A percentile compares a stretch with the other conserved stretches of the same genome.
phyloP scores from a whole-genome alignment of 1,284 basidiomycete species.

The Ceratobasidium sp. region DNA sequence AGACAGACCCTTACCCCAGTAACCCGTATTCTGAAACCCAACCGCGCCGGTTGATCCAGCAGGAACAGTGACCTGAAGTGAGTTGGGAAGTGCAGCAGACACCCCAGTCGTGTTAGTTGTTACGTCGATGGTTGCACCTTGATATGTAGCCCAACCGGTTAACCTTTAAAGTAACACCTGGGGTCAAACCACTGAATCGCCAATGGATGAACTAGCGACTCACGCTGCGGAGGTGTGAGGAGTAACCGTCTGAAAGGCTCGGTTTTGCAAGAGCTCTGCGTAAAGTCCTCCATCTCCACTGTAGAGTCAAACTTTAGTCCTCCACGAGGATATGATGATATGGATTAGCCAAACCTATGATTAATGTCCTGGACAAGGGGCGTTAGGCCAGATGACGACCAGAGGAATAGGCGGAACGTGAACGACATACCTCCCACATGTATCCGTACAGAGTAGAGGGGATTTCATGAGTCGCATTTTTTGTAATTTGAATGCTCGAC shows the following conservation, averaged over 20 bases:
- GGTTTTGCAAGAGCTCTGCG: slow-evolving; percentile 45
- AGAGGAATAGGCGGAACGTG: no score
- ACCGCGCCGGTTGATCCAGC: slow-evolving; percentile 18
- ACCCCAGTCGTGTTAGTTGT: slow-evolving; percentile 23
- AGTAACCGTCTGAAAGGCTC: slow-evolving; percentile 40
- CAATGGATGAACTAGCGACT: not conserved
- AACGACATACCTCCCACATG: slow-evolving; percentile 42
- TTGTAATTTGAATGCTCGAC: slow-evolving; percentile 32
- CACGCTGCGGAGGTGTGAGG: slow-evolving; percentile 34
- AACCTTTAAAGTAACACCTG: slow-evolving; percentile 8
- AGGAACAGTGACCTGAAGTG: slow-evolving; percentile 33
- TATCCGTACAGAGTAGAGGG: slow-evolving; percentile 45
- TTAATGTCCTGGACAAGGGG: slow-evolving; percentile 42
- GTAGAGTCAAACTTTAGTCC: not conserved
- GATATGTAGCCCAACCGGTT: slow-evolving; percentile 25
- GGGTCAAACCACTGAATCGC: not conserved
- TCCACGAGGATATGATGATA: no score
- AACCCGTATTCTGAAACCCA: slow-evolving; percentile 44
- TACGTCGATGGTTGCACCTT: slow-evolving; percentile 21
- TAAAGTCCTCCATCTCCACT: slow-evolving; percentile 47
- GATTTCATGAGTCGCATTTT: slow-evolving; percentile 40
- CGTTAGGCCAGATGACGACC: not conserved
- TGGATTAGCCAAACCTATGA: slow-evolving; percentile 17
- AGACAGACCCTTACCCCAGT: slow-evolving; percentile 43
- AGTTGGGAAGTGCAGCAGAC: slow-evolving; percentile 40